phyloP scores from a whole-genome alignment of 257 asterid species.

The Gynochthodes officinalis region DNA sequence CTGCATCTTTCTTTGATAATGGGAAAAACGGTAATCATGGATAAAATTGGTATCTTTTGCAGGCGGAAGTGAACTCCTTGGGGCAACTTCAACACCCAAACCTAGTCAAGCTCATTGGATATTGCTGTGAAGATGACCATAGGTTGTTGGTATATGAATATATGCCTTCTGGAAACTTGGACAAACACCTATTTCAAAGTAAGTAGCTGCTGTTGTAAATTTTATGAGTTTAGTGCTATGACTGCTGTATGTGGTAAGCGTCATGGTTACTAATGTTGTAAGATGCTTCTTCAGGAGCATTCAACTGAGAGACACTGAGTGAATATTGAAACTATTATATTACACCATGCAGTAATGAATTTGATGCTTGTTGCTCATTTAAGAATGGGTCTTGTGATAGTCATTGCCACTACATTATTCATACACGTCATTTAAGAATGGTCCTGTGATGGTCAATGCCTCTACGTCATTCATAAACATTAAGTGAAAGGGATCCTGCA shows the following conservation, averaged over 20 bases:
- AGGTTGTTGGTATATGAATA: conserved; percentile 88
- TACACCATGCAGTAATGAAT: neutral
- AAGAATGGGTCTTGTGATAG: neutral
- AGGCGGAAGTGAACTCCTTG: conserved; percentile 91
- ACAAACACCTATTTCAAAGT: conserved; percentile 78
- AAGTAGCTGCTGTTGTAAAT: conserved; percentile 30
- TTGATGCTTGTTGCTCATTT: neutral
- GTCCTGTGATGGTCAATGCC: too few species aligned
- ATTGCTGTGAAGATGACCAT: conserved; percentile 87
- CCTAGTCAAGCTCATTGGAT: conserved; percentile 85
- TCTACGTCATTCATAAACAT: neutral
- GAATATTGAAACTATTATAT: neutral
- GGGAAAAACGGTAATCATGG: neutral
- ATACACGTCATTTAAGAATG: neutral
- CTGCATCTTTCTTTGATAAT: neutral
- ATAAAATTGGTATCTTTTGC: conserved; percentile 24
- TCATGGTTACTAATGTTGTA: neutral
- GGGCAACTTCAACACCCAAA: conserved; percentile 85
- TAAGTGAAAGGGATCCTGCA: neutral
- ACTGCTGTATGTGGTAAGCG: neutral
- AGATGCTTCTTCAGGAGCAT: neutral
- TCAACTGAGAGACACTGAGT: neutral
- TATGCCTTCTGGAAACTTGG: conserved; percentile 94
- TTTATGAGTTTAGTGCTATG: neutral
- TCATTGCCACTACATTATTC: neutral